Evolutionary conservation across 1,284 basidiomycete genomes (phyloP), one percentile per base, ranked within the genome.

Genomic region (Sphagnurus paluster): DNA sequence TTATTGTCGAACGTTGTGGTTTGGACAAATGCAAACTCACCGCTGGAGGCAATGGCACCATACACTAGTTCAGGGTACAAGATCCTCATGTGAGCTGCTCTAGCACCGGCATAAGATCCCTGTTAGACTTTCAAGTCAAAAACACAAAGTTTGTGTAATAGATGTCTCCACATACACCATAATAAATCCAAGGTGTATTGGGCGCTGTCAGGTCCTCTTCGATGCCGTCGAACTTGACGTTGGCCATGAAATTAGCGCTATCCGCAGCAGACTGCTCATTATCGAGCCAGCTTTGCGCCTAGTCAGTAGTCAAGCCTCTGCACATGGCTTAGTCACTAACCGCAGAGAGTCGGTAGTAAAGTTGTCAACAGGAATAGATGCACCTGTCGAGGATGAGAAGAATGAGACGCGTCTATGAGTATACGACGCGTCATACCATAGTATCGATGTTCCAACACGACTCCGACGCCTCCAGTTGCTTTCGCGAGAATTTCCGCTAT

Each of bases 261-360:
- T 99, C 96, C n/a, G 91, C 87, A 0, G 92, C 80, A 1, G 93
- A 78, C 65, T 98, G 94, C 17, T 80, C 85, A 53, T 97, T 97
- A 63, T 86, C 91, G 41, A 98, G 74, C 80, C 88, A 94, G 24
- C 87, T 85, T 42, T 34, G 28, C 42, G 30, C 24, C 19, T 14
- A 38, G 36, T 34, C 10, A 44, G 25, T 13, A 14, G 21, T 6
- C 17, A 3, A 9, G 11, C 25, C 17, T 23, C 19, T 3, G 23
- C 8, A 28, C 20, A 23, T 39, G 36, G 7, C 2, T 25, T 4
- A 17, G 4, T 5, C 5, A 42, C 42, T 38, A 55, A 72, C 75
- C 89, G 80, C 39, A 93, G 72, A 45, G 83, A 80, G 60, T 90
- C 90, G 2, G 91, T 93, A 2, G 87, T 84, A 48, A 96, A 77